phyloP scores from a whole-genome alignment of 352 stramenopile genomes.

The Halophytophthora batemanensis region DNA sequence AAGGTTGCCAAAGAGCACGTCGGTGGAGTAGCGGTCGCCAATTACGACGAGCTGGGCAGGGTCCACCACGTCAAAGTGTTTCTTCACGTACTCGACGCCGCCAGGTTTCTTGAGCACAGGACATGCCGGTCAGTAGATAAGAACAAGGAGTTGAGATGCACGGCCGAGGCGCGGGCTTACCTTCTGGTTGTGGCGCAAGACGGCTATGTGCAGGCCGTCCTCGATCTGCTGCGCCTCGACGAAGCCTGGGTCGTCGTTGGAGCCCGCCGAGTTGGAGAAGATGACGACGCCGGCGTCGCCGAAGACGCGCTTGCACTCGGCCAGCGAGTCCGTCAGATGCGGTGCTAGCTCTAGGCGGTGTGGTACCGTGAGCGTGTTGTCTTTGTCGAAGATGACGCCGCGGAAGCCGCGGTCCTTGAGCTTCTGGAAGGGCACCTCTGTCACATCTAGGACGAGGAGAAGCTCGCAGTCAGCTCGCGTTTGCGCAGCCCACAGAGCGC shows the following conservation, averaged over 20 bases:
- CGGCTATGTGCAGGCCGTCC: constrained; percentile 67
- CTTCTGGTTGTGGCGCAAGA: constrained; percentile 92
- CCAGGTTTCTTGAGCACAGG: constrained; percentile 81
- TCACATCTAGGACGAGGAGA: constrained; percentile 46
- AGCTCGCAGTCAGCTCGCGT: neutral
- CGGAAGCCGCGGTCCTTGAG: constrained; percentile 85
- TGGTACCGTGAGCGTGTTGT: constrained; percentile 95
- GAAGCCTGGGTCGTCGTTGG: constrained; percentile 87
- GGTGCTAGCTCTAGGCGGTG: constrained; percentile 84
- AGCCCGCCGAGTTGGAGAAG: constrained; percentile 96
- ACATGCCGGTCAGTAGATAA: neutral
- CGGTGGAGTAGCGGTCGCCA: constrained; percentile 95
- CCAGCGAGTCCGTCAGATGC: constrained; percentile 61
- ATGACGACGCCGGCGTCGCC: constrained; percentile 86
- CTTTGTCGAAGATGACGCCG: constrained; percentile 96
- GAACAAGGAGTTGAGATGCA: no score
- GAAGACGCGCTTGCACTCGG: constrained; percentile 88
- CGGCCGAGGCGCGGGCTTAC: constrained; percentile 15
- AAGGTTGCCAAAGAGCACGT: constrained; percentile 97
- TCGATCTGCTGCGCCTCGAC: constrained; percentile 81
- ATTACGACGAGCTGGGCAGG: constrained; percentile 92
- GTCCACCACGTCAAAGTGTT: constrained; percentile 79
- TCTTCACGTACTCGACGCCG: constrained; percentile 84
- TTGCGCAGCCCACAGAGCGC: constrained; percentile 5
- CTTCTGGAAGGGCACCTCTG: constrained; percentile 77